Percentiles rank a stretch among this genome's conserved stretches.
These are phyloP conservation scores for Entomortierella chlamydospora DNA, from an alignment of 192 early-diverging fungal species.

Conservation along the genomic window DNA sequence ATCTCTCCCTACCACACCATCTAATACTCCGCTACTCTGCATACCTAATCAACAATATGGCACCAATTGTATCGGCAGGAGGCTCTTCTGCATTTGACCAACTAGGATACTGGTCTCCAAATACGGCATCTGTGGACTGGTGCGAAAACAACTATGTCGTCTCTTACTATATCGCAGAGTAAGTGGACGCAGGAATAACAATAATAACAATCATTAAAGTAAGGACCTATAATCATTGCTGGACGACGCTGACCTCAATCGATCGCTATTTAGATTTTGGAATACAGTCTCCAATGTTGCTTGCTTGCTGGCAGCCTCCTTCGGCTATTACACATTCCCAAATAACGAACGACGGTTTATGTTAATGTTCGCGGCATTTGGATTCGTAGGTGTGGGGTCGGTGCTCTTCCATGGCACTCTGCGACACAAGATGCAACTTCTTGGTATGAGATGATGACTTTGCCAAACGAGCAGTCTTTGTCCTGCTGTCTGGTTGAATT, in stretches of 20 bases:
- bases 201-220: background rate
- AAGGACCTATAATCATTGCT: background rate
- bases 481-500: too few relatives aligned
- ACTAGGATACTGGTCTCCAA: conserved; percentile 38
- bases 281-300: conserved; percentile 73
- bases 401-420: conserved; percentile 83
- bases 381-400: conserved; percentile 76
- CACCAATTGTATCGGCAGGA: conserved; percentile 24
- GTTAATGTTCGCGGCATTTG: conserved; percentile 62
- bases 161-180: conserved; percentile 65
- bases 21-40: too few relatives aligned
- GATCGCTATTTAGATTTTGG: conserved; percentile 58
- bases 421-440: conserved; percentile 72
- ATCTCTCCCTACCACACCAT: too few relatives aligned
- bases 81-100: conserved; percentile 27
- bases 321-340: conserved; percentile 58
- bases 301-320: conserved; percentile 63
- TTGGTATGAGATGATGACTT: conserved; percentile 52
- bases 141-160: conserved; percentile 61
- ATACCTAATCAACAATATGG: background rate
- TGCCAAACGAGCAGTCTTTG: too few relatives aligned
- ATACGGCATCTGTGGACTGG: conserved; percentile 46
- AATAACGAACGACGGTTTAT: conserved; percentile 55
- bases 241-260: too few relatives aligned
- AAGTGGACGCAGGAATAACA: too few relatives aligned